Evolutionary conservation across 768 basidiomycete species (phyloP), one percentile per base, ranked within the genome.

Genomic region (Chalciporus sphaerocephalus): DNA sequence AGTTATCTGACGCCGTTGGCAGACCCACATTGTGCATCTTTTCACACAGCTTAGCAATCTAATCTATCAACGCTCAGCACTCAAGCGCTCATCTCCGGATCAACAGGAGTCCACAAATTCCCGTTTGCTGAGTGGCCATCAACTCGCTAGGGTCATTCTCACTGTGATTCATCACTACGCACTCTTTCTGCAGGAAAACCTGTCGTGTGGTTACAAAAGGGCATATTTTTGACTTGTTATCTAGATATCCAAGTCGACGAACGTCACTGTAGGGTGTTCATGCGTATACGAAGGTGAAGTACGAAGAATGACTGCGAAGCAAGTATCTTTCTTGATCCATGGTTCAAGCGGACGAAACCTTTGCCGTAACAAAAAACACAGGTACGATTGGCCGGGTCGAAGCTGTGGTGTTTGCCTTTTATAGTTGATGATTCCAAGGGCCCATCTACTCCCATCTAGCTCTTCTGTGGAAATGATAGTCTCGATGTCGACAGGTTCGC

Each of bases 391-490:
- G 11, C 18, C 38, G 16, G 12, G 20, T 17, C 25, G 18, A 16
- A 46, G 23, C 27, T n/a, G 22, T 8, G 37, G 37, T 13, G 27
- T 18, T 13, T 46, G 16, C 1, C 27, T 12, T 12, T 46, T 21
- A 10, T 46, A 46, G n/a, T 46, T 46, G 5, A 46, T 1, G 28
- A 46, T 25, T 6, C 44, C 38, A 6, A 46, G 9, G 11, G 28
- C 9, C 44, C 44, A 46, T 16, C 35, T 17, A 37, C 21, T 17
- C 35, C 20, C 35, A 12, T 37, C 35, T 12, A 37, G 35, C 17
- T 46, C 44, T 40, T 25, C 40, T 2, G 10, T 24, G 20, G 44
- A 40, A 30, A 30, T 33, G 11, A 46, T 18, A 10, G 24, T 28
- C 16, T 38, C 27, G 11, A 38, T 40, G 20, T 40, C 22, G 15